Percentiles rank a stretch among this genome's conserved stretches.
Conservation (phyloP, 78 protist genomes). For the Mantamonas sphyraenae region DNA sequence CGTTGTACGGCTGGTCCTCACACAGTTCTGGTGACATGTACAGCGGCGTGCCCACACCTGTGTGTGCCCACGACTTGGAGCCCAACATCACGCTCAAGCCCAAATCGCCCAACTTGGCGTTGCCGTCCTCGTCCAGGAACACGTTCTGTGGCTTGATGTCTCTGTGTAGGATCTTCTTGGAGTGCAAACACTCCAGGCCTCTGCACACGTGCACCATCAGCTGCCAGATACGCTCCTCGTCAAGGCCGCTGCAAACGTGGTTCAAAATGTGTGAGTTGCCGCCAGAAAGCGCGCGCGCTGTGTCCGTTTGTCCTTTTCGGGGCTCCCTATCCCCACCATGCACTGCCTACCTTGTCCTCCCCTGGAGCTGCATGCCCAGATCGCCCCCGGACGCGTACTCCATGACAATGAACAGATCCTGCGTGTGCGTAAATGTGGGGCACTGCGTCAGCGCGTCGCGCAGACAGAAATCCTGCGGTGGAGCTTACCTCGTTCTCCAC, state of each 20-base stretch:
- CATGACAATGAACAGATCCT: constrained; percentile 46
- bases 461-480: too few relatives aligned
- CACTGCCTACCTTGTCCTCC: too few relatives aligned
- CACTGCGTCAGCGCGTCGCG: too few relatives aligned
- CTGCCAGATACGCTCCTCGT: too few relatives aligned
- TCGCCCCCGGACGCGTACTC: constrained; percentile 53
- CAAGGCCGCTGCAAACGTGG: too few relatives aligned
- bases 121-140: constrained; percentile 17
- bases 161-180: constrained; percentile 26
- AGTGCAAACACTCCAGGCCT: constrained; percentile 24
- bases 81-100: constrained; percentile 23
- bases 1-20: constrained; percentile 12
- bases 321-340: too few relatives aligned
- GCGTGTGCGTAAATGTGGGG: too few relatives aligned
- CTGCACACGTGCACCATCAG: too few relatives aligned
- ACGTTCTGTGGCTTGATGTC: constrained; percentile 63
- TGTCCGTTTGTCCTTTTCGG: too few relatives aligned
- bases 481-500: constrained; percentile 8
- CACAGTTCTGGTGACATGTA: constrained; percentile 55
- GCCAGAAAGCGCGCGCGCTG: neutral
- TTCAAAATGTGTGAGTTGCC: too few relatives aligned
- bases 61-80: neutral
- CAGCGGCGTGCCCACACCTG: constrained; percentile 42
- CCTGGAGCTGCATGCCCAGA: constrained; percentile 3
- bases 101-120: constrained; percentile 49